Evolutionary conservation across 2,329 filamentous ascomycete genomes (phyloP), one percentile per base, ranked within the genome.

Genomic region (Colletotrichum gloeosporioides): DNA sequence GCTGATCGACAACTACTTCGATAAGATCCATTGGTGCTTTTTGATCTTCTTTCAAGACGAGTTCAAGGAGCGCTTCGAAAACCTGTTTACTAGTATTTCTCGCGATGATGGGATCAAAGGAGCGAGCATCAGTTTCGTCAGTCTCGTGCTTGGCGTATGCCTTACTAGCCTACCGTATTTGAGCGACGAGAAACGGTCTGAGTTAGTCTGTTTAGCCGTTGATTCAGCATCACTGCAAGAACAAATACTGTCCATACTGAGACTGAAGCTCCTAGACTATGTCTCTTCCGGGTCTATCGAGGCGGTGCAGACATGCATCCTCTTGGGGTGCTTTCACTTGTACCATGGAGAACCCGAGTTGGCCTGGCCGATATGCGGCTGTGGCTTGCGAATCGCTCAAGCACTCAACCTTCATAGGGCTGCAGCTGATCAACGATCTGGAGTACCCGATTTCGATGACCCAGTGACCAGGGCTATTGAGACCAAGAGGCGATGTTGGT

Each of bases 1-100:
- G 2, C 77, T 85, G 10, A 79, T 85, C 8, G 81, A 85, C 53
- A 85, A 34, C 29, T 85, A 85, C 64, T 86, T 86, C 76, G 82
- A 85, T 66, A 80, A 81, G n/a, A 79, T 83, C 0, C 84, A 86
- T 53, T 86, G 84, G 84, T 86, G 85, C 71, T 83, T 83, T 72
- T 76, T 85, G 6, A 78, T 86, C 8, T 85, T 86, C 55, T 82
- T 85, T 36, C 83, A 85, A 71, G 77, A 79, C 18, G 79, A 82
- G 4, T 86, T 85, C 53, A 77, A 78, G 55, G 12, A 57, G 12
- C 69, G 63, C 2, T 77, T 79, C 9, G 32, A 62, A 16, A 44
- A 63, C 7, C 55, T 80, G 0, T 81, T 79, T 16, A 13, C 22
- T 55, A 73, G 22, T 25, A 2, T 53, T 53, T 53, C 27, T 16